A percentile compares a stretch with the other conserved stretches of the same genome.
These are phyloP conservation scores for Termitomyces sp. DNA, from an alignment of 768 basidiomycete genomes.

Conservation along the genomic window DNA sequence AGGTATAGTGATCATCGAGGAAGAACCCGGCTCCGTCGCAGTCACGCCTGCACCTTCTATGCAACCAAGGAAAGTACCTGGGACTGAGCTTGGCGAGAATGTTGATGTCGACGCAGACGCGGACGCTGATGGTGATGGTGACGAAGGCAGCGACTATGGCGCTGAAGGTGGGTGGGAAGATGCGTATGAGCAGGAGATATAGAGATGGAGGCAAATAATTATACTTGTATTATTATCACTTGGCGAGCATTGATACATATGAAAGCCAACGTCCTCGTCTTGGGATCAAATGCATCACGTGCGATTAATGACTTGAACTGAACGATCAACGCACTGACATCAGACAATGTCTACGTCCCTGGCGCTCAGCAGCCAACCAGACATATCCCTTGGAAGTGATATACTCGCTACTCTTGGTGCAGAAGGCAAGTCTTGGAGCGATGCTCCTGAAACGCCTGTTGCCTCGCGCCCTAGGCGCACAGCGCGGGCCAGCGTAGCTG, in stretches of 20 bases:
- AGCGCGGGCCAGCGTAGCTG: conserved; percentile 26
- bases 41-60: conserved; percentile 16
- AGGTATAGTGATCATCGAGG: conserved; percentile 35
- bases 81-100: conserved; percentile 14
- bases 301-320: not conserved
- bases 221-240: conserved; percentile 1
- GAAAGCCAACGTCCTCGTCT: too few relatives aligned
- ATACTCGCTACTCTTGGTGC: conserved; percentile 50
- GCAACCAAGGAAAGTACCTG: conserved; percentile 15
- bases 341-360: conserved; percentile 38
- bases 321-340: not conserved
- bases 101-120: conserved; percentile 13
- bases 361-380: conserved; percentile 41
- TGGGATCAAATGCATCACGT: not conserved
- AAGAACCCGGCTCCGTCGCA: conserved; percentile 25
- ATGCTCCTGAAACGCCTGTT: conserved; percentile 45
- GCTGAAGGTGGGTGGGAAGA: conserved; percentile 48
- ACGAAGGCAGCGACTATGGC: conserved; percentile 38
- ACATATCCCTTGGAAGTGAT: conserved; percentile 51
- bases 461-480: conserved; percentile 39
- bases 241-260: not conserved
- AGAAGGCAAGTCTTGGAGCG: conserved; percentile 38
- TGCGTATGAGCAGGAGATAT: conserved; percentile 74
- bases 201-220: not conserved
- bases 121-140: conserved; percentile 37